Evolutionary conservation across 73 alveolate species (phyloP).

Genomic region (Paramecium biaurelia): DNA sequence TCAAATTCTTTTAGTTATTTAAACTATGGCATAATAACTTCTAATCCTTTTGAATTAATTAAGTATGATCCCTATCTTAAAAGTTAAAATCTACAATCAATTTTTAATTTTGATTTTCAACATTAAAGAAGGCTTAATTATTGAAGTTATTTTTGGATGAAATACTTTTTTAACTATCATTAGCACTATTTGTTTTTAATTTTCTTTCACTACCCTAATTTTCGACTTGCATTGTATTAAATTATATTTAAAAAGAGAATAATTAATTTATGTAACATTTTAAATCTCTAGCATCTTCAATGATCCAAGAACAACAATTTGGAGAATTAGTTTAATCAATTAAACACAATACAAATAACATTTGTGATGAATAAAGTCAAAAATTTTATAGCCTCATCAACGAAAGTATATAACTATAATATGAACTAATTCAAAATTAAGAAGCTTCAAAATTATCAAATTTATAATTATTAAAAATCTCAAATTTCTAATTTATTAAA

Average conservation of each 20-base stretch:
- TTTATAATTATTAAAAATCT: not conserved
- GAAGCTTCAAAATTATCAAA: not conserved
- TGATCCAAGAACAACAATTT: not conserved
- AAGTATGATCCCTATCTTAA: not conserved
- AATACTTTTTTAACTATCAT: not conserved
- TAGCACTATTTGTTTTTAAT: not conserved
- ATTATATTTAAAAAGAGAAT: not conserved
- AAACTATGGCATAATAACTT: constrained; percentile 25
- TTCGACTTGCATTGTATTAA: not conserved
- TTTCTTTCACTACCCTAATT: not conserved
- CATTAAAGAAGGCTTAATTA: not conserved
- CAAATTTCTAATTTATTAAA: not conserved
- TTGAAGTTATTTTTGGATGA: not conserved
- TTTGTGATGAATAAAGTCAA: not conserved
- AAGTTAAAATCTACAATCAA: not conserved
- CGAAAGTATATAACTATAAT: not conserved
- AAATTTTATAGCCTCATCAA: not conserved
- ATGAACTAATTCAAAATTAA: not conserved
- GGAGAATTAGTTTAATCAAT: not conserved
- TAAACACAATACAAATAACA: not conserved
- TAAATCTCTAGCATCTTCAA: not conserved
- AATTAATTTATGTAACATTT: not conserved
- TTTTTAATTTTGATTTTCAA: not conserved
- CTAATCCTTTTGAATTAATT: not conserved
- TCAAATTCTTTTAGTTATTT: not conserved